phyloP scores from a whole-genome alignment of 2,329 filamentous ascomycete genomes.

The Ceratocystis smalleyi region DNA sequence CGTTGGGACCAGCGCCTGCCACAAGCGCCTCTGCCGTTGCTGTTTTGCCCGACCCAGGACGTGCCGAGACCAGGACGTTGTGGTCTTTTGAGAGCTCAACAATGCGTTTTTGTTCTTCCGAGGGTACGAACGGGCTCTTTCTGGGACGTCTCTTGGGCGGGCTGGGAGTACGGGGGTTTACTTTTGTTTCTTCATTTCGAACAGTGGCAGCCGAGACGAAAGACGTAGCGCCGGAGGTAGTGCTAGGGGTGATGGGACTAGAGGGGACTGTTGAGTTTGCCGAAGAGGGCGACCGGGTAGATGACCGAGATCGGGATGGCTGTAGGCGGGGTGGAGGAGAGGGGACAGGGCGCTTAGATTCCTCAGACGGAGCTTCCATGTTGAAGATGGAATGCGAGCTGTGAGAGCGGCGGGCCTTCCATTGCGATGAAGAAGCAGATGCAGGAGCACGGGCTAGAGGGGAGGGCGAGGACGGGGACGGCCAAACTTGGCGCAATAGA shows the following conservation, averaged over 20 bases:
- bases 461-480: neutral
- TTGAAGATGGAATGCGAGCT: neutral
- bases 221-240: neutral
- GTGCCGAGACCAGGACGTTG: slow-evolving; percentile 24
- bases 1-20: slow-evolving; percentile 17
- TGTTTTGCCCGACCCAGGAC: slow-evolving; percentile 24
- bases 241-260: neutral
- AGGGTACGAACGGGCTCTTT: slow-evolving; percentile 16
- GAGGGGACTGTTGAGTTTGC: neutral
- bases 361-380: neutral
- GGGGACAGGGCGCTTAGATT: neutral
- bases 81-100: slow-evolving; percentile 19
- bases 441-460: neutral
- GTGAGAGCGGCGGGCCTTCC: neutral
- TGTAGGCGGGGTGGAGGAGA: neutral
- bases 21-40: slow-evolving; percentile 23
- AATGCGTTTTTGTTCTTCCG: slow-evolving; percentile 20
- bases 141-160: neutral
- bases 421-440: neutral
- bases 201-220: neutral
- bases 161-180: neutral
- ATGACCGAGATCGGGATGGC: neutral
- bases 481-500: neutral
- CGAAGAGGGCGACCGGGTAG: neutral
- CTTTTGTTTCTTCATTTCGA: neutral